Evolutionary conservation across 257 asterid species (phyloP).

Genomic region (Dorcoceras hygrometricum): DNA sequence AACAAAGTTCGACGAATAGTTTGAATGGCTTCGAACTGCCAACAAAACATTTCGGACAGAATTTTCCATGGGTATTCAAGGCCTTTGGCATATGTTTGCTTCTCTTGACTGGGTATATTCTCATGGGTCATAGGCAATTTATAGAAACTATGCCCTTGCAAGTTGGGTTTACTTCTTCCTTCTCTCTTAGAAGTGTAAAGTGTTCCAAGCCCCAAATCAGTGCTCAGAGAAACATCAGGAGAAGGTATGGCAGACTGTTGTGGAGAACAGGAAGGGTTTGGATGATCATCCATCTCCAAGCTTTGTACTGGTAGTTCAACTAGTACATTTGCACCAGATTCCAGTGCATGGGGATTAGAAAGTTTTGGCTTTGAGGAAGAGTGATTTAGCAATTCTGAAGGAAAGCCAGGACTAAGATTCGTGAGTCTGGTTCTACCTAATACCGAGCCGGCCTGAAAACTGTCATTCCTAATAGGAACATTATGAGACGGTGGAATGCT

Average conservation of each 20-base stretch:
- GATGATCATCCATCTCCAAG: constrained; percentile 28
- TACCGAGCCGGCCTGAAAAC: constrained; percentile 30
- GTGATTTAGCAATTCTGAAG: constrained; percentile 33
- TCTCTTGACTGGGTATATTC: constrained; percentile 34
- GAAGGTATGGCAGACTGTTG: constrained; percentile 26
- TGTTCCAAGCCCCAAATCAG: constrained; percentile 84
- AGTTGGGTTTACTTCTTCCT: constrained; percentile 31
- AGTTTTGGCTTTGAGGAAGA: constrained; percentile 26
- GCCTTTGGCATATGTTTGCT: constrained; percentile 37
- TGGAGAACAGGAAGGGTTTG: constrained; percentile 26
- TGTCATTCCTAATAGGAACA: constrained; percentile 29
- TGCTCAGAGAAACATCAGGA: constrained; percentile 45
- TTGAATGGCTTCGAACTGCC: constrained; percentile 81
- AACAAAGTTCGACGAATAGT: constrained; percentile 50
- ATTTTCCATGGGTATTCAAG: constrained; percentile 49
- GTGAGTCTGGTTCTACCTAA: constrained; percentile 31
- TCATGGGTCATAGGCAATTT: constrained; percentile 43
- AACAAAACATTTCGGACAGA: constrained; percentile 60
- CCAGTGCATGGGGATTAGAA: constrained; percentile 27
- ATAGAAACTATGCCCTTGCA: constrained; percentile 29
- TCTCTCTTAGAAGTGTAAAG: constrained; percentile 35
- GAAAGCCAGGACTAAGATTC: constrained; percentile 27
- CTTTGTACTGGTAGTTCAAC: constrained; percentile 33
- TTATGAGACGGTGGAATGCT: constrained; percentile 27
- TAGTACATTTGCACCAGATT: constrained; percentile 27